These are phyloP conservation scores for Aspergillus japonicus DNA, from an alignment of 2,329 filamentous ascomycete species.

Conservation along the genomic window DNA sequence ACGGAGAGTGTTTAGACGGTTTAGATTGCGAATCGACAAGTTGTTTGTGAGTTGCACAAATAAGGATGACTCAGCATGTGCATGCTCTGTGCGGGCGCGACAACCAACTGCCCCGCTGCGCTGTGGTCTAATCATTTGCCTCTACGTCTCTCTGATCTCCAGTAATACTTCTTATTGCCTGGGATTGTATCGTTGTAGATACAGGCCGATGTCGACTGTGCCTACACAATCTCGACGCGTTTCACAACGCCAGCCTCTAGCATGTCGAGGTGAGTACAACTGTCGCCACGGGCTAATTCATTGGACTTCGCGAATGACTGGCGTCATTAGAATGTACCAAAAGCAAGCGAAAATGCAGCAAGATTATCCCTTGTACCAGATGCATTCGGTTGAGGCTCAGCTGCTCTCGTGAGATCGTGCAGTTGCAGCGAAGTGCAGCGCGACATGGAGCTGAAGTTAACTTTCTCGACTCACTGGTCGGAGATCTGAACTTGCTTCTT, in stretches of 20 bases:
- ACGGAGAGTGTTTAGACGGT: too few relatives aligned
- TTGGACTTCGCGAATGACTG: background rate
- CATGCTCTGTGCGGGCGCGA: background rate
- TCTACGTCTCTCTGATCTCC: too few relatives aligned
- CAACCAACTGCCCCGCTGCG: background rate
- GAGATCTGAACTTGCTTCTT: constrained; percentile 19
- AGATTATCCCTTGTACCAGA: constrained; percentile 25
- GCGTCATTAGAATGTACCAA: constrained; percentile 24
- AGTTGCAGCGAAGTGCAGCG: constrained; percentile 24
- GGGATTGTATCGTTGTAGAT: background rate
- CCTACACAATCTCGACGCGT: background rate
- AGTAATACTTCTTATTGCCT: too few relatives aligned
- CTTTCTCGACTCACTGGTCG: constrained; percentile 23
- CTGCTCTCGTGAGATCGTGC: constrained; percentile 27
- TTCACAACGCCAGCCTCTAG: background rate
- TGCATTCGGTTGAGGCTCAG: constrained; percentile 24
- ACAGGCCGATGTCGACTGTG: background rate
- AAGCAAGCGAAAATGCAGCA: constrained; percentile 28
- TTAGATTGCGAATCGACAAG: too few relatives aligned
- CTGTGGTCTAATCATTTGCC: too few relatives aligned
- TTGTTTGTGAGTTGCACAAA: too few relatives aligned
- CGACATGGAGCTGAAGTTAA: constrained; percentile 29
- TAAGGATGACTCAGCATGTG: background rate
- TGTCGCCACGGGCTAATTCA: background rate
- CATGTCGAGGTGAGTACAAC: background rate